Evolutionary conservation across 176 grass and related monocot genomes (phyloP), one percentile per base, ranked within the genome.

Genomic region (Musa itinerans): DNA sequence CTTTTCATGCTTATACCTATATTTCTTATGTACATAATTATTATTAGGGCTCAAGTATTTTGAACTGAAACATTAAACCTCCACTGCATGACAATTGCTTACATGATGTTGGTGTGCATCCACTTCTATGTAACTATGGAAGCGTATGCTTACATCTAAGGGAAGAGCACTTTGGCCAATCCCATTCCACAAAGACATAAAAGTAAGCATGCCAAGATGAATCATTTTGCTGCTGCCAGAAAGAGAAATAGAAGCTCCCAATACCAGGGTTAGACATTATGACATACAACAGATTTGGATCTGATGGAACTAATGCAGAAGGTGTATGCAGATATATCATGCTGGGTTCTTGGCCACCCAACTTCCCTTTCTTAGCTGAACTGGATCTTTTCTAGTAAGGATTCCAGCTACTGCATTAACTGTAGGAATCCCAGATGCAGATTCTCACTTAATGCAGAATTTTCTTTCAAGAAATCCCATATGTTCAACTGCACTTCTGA

Each of bases 291-390:
- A 25, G n/a, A 24, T 65, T 22, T 26, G 19, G 24, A 65, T 21
- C 3, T 34, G 8, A 21, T 8, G 27, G 65, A 15, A 68, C 4
- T 68, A 68, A 15, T 24, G 24, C 64, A 66, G 25, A 66, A 27
- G 25, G 64, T 66, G 13, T 25, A 65, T 67, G 24, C 23, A 27
- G 64, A 67, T 22, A 34, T 27, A 13, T 34, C 23, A 68, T 34
- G 24, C 11, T 68, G 15, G 26, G 13, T 43, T 43, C 34, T 5
- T 43, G 34, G 34, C 34, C 27, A 68, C 24, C 11, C 20, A 73
- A 64, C 63, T 51, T 70, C 87, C 93, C 95, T 90, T 94, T 94
- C 88, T 89, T 75, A 94, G 86, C 65, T 84, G 89, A 65, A 83
- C 75, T 83, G 78, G 86, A 20, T 90, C 95, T 76, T 81, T 93